phyloP scores from a whole-genome alignment of 176 grass and related monocot species.

The Musa acuminata region DNA sequence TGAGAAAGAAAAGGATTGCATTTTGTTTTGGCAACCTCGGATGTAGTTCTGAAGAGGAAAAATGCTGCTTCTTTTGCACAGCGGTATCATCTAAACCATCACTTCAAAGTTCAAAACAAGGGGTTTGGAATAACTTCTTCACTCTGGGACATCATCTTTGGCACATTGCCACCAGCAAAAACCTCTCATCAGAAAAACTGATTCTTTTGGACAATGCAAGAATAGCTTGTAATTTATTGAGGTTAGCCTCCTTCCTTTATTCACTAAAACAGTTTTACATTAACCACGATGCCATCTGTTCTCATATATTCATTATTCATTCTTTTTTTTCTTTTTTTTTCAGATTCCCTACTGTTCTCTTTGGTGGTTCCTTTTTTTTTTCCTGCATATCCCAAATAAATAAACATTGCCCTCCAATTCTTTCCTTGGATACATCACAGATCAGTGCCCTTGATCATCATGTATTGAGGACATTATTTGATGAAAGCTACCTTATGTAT shows the following conservation, averaged over 20 bases:
- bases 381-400: not conserved
- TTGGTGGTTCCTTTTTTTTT: not conserved
- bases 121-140: slow-evolving; percentile 90
- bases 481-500: not conserved
- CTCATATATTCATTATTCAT: not conserved
- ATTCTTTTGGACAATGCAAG: slow-evolving; percentile 20
- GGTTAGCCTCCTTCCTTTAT: not conserved
- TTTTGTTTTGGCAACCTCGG: not conserved
- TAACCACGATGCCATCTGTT: not conserved
- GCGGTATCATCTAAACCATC: slow-evolving; percentile 88
- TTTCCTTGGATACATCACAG: not conserved
- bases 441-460: not conserved
- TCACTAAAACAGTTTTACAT: not conserved
- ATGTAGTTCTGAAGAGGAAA: not conserved
- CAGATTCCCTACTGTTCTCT: not conserved
- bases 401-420: not conserved
- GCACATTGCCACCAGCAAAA: slow-evolving; percentile 48
- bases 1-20: slow-evolving; percentile 17
- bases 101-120: slow-evolving; percentile 79
- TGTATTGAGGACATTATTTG: not conserved
- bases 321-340: not conserved
- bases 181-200: slow-evolving; percentile 25
- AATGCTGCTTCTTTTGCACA: slow-evolving; percentile 20
- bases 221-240: not conserved
- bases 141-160: slow-evolving; percentile 67